A percentile compares a stretch with the other conserved stretches of the same genome.
Evolutionary conservation across 2,329 filamentous ascomycete species (phyloP).

Genomic region (Hypoxylon sp.): DNA sequence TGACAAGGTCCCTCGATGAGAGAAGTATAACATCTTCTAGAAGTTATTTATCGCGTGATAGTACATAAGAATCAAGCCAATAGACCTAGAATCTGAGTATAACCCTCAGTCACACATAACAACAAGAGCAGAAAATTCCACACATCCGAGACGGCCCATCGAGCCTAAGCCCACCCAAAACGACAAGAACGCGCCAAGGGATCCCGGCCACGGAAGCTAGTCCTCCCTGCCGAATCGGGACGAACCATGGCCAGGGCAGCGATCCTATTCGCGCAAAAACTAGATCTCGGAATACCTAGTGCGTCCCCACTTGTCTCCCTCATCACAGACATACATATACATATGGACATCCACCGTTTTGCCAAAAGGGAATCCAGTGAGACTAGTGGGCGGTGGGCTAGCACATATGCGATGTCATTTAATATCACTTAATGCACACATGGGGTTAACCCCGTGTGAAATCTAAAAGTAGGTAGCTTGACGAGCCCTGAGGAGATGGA

Average conservation of each 20-base stretch:
- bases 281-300: not conserved
- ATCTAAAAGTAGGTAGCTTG: not conserved
- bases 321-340: not conserved
- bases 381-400: constrained; percentile 2
- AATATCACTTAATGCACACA: not conserved
- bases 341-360: constrained; percentile 8
- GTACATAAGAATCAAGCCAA: not conserved
- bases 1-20: not conserved
- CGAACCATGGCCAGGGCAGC: constrained; percentile 7
- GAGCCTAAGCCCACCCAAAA: constrained; percentile 17
- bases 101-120: not conserved
- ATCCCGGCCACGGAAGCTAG: constrained; percentile 36
- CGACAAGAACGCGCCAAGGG: constrained; percentile 7
- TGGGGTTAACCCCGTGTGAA: not conserved
- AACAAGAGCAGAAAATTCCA: not conserved
- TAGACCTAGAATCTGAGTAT: not conserved
- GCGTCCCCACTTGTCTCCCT: constrained; percentile 16
- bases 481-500: not conserved
- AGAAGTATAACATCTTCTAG: not conserved
- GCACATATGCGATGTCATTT: not conserved
- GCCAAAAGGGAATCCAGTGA: constrained; percentile 30
- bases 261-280: constrained; percentile 39
- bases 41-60: not conserved
- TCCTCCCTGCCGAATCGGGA: constrained; percentile 40
- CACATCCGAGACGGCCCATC: constrained; percentile 18